A percentile compares a stretch with the other conserved stretches of the same genome.
These are phyloP conservation scores for Zygoascus hellenicus DNA, from an alignment of 1,139 yeast genomes.

Conservation along the genomic window DNA sequence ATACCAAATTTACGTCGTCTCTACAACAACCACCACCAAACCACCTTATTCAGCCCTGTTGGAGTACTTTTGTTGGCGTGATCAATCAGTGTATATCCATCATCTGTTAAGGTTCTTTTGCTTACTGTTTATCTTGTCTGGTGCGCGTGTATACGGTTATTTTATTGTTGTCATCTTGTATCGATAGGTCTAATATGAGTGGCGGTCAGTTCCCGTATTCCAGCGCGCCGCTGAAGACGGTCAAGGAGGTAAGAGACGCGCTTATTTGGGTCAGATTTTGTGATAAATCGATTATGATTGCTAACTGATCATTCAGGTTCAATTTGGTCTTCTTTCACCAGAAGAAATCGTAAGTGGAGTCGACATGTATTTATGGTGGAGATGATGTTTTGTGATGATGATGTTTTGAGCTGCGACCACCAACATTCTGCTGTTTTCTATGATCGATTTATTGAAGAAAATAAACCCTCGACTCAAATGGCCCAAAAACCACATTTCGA, in stretches of 20 bases:
- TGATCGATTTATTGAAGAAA: neutral
- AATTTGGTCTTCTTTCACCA: constrained; percentile 95
- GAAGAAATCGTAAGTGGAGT: constrained; percentile 66
- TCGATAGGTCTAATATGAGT: constrained; percentile 30
- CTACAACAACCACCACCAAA: constrained; percentile 9
- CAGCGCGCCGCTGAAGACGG: constrained; percentile 94
- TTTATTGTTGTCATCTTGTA: neutral
- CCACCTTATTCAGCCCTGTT: constrained; percentile 10
- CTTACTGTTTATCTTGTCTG: neutral
- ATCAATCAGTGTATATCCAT: constrained; percentile 5
- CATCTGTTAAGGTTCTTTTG: constrained; percentile 10
- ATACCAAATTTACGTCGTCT: neutral
- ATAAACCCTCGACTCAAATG: neutral
- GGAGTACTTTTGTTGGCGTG: constrained; percentile 3
- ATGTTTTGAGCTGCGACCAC: constrained; percentile 2
- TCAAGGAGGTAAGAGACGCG: constrained; percentile 66
- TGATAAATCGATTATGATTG: neutral
- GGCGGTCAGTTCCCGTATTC: constrained; percentile 74
- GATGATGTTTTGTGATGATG: neutral
- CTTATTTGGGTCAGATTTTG: neutral
- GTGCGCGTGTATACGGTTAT: constrained; percentile 6
- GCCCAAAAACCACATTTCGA: neutral
- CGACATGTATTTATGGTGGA: constrained; percentile 13
- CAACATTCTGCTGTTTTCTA: no score
- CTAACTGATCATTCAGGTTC: constrained; percentile 46